These are phyloP conservation scores for Phytophthora litchii DNA, from an alignment of 352 stramenopile genomes.

Conservation along the genomic window DNA sequence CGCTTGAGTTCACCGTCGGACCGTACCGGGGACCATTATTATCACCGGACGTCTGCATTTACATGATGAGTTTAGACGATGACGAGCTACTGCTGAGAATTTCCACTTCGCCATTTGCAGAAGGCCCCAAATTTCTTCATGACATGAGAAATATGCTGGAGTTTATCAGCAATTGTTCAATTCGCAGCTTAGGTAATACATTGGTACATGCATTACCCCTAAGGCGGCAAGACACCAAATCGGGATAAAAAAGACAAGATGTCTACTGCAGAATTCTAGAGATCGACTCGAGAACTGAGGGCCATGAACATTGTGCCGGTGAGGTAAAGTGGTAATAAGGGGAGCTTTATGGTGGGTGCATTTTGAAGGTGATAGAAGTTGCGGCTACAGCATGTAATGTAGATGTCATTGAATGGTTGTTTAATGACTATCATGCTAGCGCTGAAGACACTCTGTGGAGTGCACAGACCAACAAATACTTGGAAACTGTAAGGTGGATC, in stretches of 20 bases:
- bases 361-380: slow-evolving; percentile 47
- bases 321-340: too few relatives aligned
- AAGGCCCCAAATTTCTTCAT: slow-evolving; percentile 39
- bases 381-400: slow-evolving; percentile 33
- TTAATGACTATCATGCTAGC: slow-evolving; percentile 19
- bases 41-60: slow-evolving; percentile 19
- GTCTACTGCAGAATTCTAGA: too few relatives aligned
- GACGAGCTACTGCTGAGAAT: slow-evolving; percentile 28
- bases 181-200: slow-evolving; percentile 14
- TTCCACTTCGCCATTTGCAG: slow-evolving; percentile 34
- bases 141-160: slow-evolving; percentile 38
- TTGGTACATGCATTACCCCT: slow-evolving; percentile 17
- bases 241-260: too few relatives aligned
- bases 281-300: too few relatives aligned
- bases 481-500: slow-evolving; percentile 24
- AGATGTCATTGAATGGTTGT: slow-evolving; percentile 38
- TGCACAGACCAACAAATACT: slow-evolving; percentile 28
- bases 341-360: too few relatives aligned
- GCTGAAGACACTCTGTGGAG: slow-evolving; percentile 30
- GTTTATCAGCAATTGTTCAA: slow-evolving; percentile 28
- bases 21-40: slow-evolving; percentile 28
- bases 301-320: too few relatives aligned
- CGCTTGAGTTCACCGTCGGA: slow-evolving; percentile 17
- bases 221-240: background rate
- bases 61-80: slow-evolving; percentile 26